phyloP scores from a whole-genome alignment of 352 stramenopile species.

The Phytopythium cucurbitacearum region DNA sequence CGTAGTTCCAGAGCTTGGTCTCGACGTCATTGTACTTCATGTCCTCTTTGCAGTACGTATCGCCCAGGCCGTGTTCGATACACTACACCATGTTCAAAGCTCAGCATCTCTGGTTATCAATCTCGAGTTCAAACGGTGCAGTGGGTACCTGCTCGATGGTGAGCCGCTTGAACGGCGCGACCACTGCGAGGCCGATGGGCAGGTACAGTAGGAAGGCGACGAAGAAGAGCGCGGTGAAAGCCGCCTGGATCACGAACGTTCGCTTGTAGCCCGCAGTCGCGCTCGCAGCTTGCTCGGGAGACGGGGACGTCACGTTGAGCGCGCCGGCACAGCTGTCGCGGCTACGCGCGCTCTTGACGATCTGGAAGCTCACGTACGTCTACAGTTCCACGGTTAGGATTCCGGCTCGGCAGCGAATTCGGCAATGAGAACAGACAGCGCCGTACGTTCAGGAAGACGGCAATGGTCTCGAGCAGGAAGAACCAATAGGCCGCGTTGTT shows the following conservation, averaged over 20 bases:
- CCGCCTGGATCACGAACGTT: slow-evolving; percentile 34
- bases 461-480: slow-evolving; percentile 60
- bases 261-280: neutral
- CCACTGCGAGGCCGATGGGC: slow-evolving; percentile 49
- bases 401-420: neutral
- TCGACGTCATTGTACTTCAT: slow-evolving; percentile 41
- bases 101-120: neutral
- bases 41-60: slow-evolving; percentile 52
- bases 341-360: slow-evolving; percentile 10
- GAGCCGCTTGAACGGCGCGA: slow-evolving; percentile 37
- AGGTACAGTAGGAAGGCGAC: slow-evolving; percentile 68
- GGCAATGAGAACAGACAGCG: neutral
- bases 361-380: slow-evolving; percentile 31
- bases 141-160: slow-evolving; percentile 17
- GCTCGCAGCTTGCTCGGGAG: slow-evolving; percentile 7
- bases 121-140: slow-evolving; percentile 4
- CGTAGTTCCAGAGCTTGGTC: slow-evolving; percentile 74
- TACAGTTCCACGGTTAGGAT: slow-evolving; percentile 3
- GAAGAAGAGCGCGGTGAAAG: slow-evolving; percentile 43
- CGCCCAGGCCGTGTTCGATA: slow-evolving; percentile 33
- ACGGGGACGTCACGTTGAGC: slow-evolving; percentile 12
- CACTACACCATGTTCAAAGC: slow-evolving; percentile 19
- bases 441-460: slow-evolving; percentile 52
- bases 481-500: slow-evolving; percentile 67
- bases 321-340: slow-evolving; percentile 8